Percentiles rank a stretch among this genome's conserved stretches.
These are phyloP conservation scores for Lagenidium sp. DNA, from an alignment of 352 stramenopile species.

Conservation along the genomic window DNA sequence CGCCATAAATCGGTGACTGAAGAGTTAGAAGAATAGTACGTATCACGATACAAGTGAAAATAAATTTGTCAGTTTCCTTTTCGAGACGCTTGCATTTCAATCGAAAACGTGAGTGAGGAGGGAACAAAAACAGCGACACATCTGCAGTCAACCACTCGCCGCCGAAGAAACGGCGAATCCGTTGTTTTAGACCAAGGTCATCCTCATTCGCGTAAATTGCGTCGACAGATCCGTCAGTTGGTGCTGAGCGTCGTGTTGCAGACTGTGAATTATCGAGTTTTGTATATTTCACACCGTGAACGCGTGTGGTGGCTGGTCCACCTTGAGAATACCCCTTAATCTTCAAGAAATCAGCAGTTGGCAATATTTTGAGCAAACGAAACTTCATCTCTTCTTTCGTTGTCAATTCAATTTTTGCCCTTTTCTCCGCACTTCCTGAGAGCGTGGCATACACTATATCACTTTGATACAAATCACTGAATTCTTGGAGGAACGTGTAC, in stretches of 20 bases:
- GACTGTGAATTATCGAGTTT: slow-evolving; percentile 11
- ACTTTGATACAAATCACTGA: slow-evolving; percentile 59
- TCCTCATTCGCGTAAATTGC: slow-evolving; percentile 1
- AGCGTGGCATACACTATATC: slow-evolving; percentile 78
- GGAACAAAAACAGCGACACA: slow-evolving; percentile 72
- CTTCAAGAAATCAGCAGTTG: slow-evolving; percentile 58
- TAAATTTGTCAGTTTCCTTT: slow-evolving; percentile 81
- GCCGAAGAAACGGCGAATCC: slow-evolving; percentile 42
- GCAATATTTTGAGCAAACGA: slow-evolving; percentile 45
- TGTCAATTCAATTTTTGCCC: slow-evolving; percentile 40
- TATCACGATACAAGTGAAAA: slow-evolving; percentile 73
- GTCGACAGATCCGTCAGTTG: too few species aligned
- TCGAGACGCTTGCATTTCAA: slow-evolving; percentile 60
- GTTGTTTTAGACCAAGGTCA: slow-evolving; percentile 3
- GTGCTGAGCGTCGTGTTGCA: too few species aligned
- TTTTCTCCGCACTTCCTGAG: slow-evolving; percentile 44
- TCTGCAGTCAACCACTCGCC: slow-evolving; percentile 71
- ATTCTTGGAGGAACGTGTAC: slow-evolving; percentile 65
- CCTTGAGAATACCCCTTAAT: slow-evolving; percentile 39
- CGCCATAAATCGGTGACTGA: slow-evolving; percentile 69
- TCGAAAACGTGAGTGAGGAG: slow-evolving; percentile 54
- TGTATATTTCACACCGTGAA: slow-evolving; percentile 13
- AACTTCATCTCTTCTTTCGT: slow-evolving; percentile 55
- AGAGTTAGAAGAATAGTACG: slow-evolving; percentile 65
- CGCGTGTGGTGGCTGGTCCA: slow-evolving; percentile 1